phyloP scores from a whole-genome alignment of 2,329 filamentous ascomycete species.

The Aspergillus neoniger region DNA sequence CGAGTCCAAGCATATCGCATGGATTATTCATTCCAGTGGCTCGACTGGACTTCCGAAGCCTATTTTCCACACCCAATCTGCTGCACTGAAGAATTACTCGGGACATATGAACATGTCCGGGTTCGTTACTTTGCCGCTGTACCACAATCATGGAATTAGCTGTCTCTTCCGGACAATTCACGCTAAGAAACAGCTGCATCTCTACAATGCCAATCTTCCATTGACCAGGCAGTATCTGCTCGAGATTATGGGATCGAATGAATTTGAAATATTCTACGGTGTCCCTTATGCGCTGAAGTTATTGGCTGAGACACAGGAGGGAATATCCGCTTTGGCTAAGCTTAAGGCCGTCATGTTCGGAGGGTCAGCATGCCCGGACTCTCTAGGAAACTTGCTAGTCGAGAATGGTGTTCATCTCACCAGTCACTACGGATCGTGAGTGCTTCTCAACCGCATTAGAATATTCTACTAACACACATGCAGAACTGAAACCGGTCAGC shows the following conservation, averaged over 20 bases:
- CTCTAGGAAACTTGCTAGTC: slow-evolving; percentile 58
- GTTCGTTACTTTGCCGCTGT: slow-evolving; percentile 60
- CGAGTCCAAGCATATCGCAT: slow-evolving; percentile 39
- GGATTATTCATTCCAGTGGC: slow-evolving; percentile 56
- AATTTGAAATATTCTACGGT: slow-evolving; percentile 58
- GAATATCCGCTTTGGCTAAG: slow-evolving; percentile 50
- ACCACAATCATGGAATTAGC: slow-evolving; percentile 61
- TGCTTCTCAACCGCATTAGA: neutral
- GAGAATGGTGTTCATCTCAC: slow-evolving; percentile 57
- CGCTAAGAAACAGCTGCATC: slow-evolving; percentile 52
- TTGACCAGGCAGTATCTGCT: slow-evolving; percentile 55
- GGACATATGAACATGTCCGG: slow-evolving; percentile 50
- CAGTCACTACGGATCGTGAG: slow-evolving; percentile 59
- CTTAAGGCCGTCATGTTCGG: slow-evolving; percentile 59
- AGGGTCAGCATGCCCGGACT: slow-evolving; percentile 61
- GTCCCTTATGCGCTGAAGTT: slow-evolving; percentile 68
- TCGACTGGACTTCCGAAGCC: slow-evolving; percentile 66
- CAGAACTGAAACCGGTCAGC: slow-evolving; percentile 62
- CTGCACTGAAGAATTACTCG: slow-evolving; percentile 52
- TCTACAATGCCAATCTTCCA: slow-evolving; percentile 59
- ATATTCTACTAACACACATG: neutral
- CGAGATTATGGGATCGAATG: slow-evolving; percentile 44
- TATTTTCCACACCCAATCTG: slow-evolving; percentile 59
- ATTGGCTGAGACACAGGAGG: slow-evolving; percentile 59
- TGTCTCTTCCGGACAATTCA: slow-evolving; percentile 57